Evolutionary conservation across 441 rosid genomes (phyloP).

Genomic region (Kokia cookei): DNA sequence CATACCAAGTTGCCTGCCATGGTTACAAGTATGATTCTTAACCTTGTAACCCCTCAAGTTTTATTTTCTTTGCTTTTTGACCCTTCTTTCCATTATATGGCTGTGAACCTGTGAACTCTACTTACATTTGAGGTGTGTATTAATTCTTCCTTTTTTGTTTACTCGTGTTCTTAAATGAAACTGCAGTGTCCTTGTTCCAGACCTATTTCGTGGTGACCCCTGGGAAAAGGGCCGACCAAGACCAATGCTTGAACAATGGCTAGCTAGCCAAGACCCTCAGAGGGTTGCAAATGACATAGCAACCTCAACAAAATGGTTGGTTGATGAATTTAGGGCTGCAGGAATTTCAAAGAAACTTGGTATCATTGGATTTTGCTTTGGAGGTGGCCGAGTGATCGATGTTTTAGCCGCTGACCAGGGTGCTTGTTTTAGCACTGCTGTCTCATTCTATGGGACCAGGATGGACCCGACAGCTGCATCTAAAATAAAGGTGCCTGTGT

Average conservation of each 20-base stretch:
- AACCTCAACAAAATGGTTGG: constrained; percentile 61
- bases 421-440: constrained; percentile 47
- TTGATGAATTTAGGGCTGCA: constrained; percentile 64
- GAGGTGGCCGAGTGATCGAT: constrained; percentile 68
- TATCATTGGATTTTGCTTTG: constrained; percentile 73
- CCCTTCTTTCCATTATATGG: background rate
- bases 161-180: background rate
- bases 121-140: too few species aligned
- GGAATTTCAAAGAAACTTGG: constrained; percentile 81
- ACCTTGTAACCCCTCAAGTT: background rate
- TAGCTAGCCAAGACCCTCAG: constrained; percentile 36
- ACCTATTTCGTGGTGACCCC: constrained; percentile 77
- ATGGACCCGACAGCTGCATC: constrained; percentile 42
- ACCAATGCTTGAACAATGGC: constrained; percentile 47
- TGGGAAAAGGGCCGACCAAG: constrained; percentile 49
- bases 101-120: background rate
- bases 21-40: constrained; percentile 62
- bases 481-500: constrained; percentile 52
- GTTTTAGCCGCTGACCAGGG: constrained; percentile 49
- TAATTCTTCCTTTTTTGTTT: background rate
- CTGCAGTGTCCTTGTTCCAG: constrained; percentile 81
- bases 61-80: too few species aligned
- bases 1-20: constrained; percentile 82
- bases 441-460: constrained; percentile 84
- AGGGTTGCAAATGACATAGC: constrained; percentile 49